A percentile compares a stretch with the other conserved stretches of the same genome.
Conservation (phyloP, 805 yeast species). For the Nakazawaea ambrosiae region DNA sequence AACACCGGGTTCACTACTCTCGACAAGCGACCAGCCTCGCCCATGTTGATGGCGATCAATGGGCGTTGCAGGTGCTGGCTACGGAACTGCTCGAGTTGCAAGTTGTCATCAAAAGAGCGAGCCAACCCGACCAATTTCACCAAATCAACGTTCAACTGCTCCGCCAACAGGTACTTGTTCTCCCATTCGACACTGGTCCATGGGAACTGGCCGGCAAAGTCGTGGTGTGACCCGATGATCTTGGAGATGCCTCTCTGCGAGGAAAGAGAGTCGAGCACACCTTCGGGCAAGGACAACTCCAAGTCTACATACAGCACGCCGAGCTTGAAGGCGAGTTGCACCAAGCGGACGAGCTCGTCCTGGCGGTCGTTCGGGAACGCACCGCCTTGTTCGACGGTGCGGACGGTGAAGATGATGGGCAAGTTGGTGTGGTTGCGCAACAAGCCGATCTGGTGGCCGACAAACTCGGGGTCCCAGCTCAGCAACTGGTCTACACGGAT, state of each 20-base stretch:
- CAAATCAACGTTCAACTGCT: constrained; percentile 54
- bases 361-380: constrained; percentile 55
- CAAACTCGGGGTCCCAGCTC: constrained; percentile 42
- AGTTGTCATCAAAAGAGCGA: constrained; percentile 53
- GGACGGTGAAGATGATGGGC: constrained; percentile 77
- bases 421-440: constrained; percentile 57
- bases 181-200: constrained; percentile 77
- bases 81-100: constrained; percentile 66
- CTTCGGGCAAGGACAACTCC: constrained; percentile 63
- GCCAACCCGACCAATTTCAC: constrained; percentile 85
- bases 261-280: constrained; percentile 43
- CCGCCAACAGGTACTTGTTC: constrained; percentile 60
- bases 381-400: constrained; percentile 81
- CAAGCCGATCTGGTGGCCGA: constrained; percentile 65
- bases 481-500: constrained; percentile 69
- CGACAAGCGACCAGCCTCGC: constrained; percentile 68
- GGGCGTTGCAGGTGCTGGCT: constrained; percentile 47
- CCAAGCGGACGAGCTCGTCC: constrained; percentile 41
- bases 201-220: constrained; percentile 49
- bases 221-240: constrained; percentile 81
- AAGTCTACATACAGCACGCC: constrained; percentile 81
- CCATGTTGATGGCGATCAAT: constrained; percentile 79
- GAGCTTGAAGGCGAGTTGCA: constrained; percentile 57
- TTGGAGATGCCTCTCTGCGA: constrained; percentile 52
- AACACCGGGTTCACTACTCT: constrained; percentile 66